Evolutionary conservation across 2,329 filamentous ascomycete genomes (phyloP), one percentile per base, ranked within the genome.

Genomic region (Botrytis tulipae): DNA sequence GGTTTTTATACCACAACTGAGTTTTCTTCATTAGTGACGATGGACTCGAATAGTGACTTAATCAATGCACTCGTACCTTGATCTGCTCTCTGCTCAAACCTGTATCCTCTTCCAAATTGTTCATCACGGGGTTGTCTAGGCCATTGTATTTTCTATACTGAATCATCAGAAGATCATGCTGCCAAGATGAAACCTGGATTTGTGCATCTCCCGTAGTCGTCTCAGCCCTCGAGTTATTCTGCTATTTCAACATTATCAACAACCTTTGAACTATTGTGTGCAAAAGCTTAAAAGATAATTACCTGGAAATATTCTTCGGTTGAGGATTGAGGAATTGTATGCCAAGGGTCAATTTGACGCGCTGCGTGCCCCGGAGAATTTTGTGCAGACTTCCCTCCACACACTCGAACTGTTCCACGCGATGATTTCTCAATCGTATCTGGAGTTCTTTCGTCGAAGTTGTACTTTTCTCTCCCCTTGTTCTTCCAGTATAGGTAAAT

Each of bases 401-500:
- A n/a, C 10, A 32, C 6, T 12, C 37, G 37, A 42, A 10, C 4
- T 25, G 2, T 25, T 10, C 22, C 48, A 22, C 5, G 35, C 37
- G 4, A 18, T 20, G n/a, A n/a, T 25, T 44, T 69, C 20, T 69
- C 48, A 25, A 57, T 59, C 14, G 2, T 6, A 57, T 1, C 22
- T 69, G 37, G 25, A 57, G 66, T 42, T 57, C 51, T 69, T 42
- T 51, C 66, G 18, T 69, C 66, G 20, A 57, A 25, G 4, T 69
- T 57, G n/a, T 69, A 37, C 66, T 69, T 69, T 42, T 57, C n/a
- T 44, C 18, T 42, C 22, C 66, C 66, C 48, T 69, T 69, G 10
- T 51, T 69, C 12, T 32, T 57, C 66, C 66, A 69, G 37, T 69
- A 69, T 16, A 20, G 6, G n/a, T 22, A 69, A 44, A 69, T n/a